A percentile compares a stretch with the other conserved stretches of the same genome.
Evolutionary conservation across 441 rosid genomes (phyloP).

Genomic region (Biscutella auriculata): DNA sequence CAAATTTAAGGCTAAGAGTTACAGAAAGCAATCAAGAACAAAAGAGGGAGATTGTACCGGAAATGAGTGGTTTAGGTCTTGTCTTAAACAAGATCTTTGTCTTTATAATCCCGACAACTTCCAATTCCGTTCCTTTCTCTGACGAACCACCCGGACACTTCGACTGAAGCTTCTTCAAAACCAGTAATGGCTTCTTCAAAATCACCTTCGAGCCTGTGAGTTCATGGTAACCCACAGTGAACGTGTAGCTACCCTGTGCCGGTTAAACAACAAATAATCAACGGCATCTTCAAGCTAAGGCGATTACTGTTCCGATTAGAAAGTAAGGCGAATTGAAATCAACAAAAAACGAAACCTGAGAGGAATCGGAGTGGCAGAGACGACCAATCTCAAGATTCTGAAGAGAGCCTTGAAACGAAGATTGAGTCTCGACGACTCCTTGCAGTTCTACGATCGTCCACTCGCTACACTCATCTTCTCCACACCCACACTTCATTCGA

Average conservation of each 20-base stretch:
- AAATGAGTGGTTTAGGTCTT: slow-evolving; percentile 72
- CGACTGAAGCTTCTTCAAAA: slow-evolving; percentile 45
- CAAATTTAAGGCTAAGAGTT: background rate
- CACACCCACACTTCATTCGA: slow-evolving; percentile 63
- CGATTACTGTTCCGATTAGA: background rate
- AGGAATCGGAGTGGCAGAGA: slow-evolving; percentile 57
- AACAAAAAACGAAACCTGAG: slow-evolving; percentile 34
- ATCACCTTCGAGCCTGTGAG: slow-evolving; percentile 47
- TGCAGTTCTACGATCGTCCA: slow-evolving; percentile 81
- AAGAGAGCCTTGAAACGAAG: slow-evolving; percentile 43
- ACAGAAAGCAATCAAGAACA: background rate
- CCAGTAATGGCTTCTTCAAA: slow-evolving; percentile 69
- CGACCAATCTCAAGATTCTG: slow-evolving; percentile 66
- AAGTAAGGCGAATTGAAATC: background rate
- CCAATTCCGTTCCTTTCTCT: slow-evolving; percentile 32
- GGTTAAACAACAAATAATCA: background rate
- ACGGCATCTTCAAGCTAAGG: background rate
- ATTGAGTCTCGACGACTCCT: slow-evolving; percentile 66
- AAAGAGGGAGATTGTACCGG: slow-evolving; percentile 26
- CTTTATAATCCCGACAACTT: slow-evolving; percentile 57
- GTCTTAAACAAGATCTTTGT: slow-evolving; percentile 67
- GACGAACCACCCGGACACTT: slow-evolving; percentile 7
- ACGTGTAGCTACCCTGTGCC: slow-evolving; percentile 49
- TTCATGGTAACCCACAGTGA: slow-evolving; percentile 80
- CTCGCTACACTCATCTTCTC: slow-evolving; percentile 59